These are phyloP conservation scores for Pseudomassariella vexata DNA, from an alignment of 2,329 filamentous ascomycete genomes.

Conservation along the genomic window DNA sequence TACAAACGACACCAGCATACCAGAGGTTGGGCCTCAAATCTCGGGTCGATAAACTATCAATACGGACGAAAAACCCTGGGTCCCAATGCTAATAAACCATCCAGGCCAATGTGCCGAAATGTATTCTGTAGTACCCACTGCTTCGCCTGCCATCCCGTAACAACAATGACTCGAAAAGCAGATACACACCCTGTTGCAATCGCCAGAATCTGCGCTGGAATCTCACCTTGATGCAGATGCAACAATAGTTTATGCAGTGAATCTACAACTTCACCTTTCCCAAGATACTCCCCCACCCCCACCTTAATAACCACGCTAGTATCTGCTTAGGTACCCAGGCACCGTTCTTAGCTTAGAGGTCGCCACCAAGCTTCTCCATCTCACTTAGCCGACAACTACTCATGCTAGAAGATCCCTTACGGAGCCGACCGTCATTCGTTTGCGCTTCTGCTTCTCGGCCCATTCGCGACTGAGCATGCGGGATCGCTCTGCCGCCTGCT, in stretches of 20 bases:
- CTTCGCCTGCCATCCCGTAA: neutral
- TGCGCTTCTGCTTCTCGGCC: constrained; percentile 52
- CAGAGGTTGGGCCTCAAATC: too few relatives aligned
- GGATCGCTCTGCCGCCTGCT: constrained; percentile 56
- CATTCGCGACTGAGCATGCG: constrained; percentile 54
- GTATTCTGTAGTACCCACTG: neutral
- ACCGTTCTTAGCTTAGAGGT: too few relatives aligned
- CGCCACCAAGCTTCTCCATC: too few relatives aligned
- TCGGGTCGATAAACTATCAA: too few relatives aligned
- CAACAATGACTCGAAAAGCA: constrained; percentile 1
- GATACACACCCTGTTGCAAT: constrained; percentile 7
- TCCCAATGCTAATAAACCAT: too few relatives aligned
- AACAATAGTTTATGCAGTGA: constrained; percentile 8
- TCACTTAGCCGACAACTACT: neutral
- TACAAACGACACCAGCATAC: too few relatives aligned
- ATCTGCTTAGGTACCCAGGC: too few relatives aligned
- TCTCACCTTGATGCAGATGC: constrained; percentile 12
- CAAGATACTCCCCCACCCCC: neutral
- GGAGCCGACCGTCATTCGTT: constrained; percentile 23
- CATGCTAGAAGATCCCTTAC: constrained; percentile 14
- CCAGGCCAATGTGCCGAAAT: neutral
- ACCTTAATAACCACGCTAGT: neutral
- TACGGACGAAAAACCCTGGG: too few relatives aligned
- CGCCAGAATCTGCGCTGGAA: constrained; percentile 13
- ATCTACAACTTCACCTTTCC: constrained; percentile 6